Evolutionary conservation across 495 filamentous ascomycete genomes (phyloP), one percentile per base, ranked within the genome.

Genomic region (Aspergillus ellipticus): DNA sequence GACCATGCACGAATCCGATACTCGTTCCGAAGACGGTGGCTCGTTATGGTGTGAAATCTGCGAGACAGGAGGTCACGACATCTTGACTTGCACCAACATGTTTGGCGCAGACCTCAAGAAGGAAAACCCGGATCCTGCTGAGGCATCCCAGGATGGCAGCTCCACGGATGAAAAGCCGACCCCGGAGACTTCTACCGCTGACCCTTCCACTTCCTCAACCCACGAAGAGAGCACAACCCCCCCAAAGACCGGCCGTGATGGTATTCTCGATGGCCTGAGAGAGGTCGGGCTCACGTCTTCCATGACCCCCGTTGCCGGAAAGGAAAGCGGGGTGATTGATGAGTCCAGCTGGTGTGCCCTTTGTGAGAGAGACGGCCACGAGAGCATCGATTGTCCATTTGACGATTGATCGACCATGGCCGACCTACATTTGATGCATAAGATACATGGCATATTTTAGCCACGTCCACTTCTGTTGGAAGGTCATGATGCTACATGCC

Each of bases 31-130:
- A 47, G 88, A 87, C 42, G 90, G 88, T 65, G 81, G 75, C 58
- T 85, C 85, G 53, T 79, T 92, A 55, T 96, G 92, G 89, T 97
- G 93, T 74, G 93, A 97, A 72, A 92, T 97, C 48, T 96, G 93
- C 69, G 93, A 97, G 71, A 89, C 87, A 2, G 78, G 80, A n/a
- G 93, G 93, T 15, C 93, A 97, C 61, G 93, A 97, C 59, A 96
- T 97, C 57, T 72, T 97, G 33, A 94, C 85, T 17, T 97, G 93
- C 75, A 90, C 89, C 29, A 94, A 86, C 65, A 90, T 95, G 83
- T 91, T 92, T 65, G 84, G 73, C 10, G 65, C 74, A 21, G 72
- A 69, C 4, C 64, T 66, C 17, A 73, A 74, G 22, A 55, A 55
- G 13, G 65, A 63, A 45, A 45, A 49, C 33, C 10, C 48, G 15